Base-by-base conservation (phyloP, 768 basidiomycete genomes). In the Russula brevipes region DNA sequence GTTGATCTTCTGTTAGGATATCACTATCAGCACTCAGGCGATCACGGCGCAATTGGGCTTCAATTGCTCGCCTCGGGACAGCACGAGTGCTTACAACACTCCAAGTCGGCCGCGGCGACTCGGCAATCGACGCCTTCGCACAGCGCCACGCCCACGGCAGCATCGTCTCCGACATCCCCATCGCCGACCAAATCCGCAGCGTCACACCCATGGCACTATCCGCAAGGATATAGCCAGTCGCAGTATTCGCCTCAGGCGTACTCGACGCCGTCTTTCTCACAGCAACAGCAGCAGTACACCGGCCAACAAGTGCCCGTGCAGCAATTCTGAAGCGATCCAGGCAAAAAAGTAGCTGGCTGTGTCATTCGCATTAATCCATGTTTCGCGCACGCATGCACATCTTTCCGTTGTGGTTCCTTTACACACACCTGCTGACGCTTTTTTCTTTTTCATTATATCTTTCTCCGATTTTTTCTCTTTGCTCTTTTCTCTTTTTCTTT, bases 21-120 rank as follows among this genome's bases (percentile, higher is more conserved):
- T 66, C 96, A 98, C 75, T 98, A 98, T 72, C 90, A 94, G 74
- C 96, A 98, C 75, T 89, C 89, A 24, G 96, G 95, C 11, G 93
- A 94, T 47, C 97, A 98, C 74, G 96, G 96, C 4, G 88, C 89
- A 6, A 81, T 92, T 46, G 97, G 97, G 5, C 79, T 98, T 0
- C 84, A 86, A 49, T 77, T 97, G 69, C 81, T 98, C 49, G 91
- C 91, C 4, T 83, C 82, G 57, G 89, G 90, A 3, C 78, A 85
- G 67, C 89, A 85, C 69, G 81, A 82, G 61, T 83, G 81, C 65
- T 63, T 84, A 30, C 75, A 74, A 59, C 72, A 78, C 38, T 54
- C 60, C 49, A 65, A 67, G 53, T 61, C 69, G 45, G 64, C 60
- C 33, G 41, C 44, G 31, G 52, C 53, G 39, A 64, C 63, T 2